Conservation (phyloP, 2,329 filamentous ascomycete genomes). For the Trichoderma breve region DNA sequence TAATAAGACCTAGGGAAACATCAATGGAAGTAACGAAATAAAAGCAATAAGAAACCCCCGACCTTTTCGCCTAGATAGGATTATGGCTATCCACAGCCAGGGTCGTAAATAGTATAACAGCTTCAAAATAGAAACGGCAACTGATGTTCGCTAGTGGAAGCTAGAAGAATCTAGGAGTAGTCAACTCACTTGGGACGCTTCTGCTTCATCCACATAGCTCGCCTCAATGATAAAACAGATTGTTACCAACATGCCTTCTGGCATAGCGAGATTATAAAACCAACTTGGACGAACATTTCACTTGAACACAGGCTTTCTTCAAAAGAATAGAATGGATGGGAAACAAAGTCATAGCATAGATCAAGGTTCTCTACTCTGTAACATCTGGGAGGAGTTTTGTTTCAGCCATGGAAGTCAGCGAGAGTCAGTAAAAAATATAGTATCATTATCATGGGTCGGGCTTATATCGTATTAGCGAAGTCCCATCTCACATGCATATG, state of each 20-base stretch:
- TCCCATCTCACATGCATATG: neutral
- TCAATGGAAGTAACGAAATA: too few relatives aligned
- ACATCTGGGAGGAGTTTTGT: neutral
- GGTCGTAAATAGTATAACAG: too few relatives aligned
- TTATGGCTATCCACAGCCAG: too few relatives aligned
- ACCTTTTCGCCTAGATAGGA: too few relatives aligned
- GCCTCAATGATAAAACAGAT: neutral
- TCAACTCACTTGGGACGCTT: too few relatives aligned
- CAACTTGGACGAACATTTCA: neutral
- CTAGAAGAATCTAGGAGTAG: too few relatives aligned
- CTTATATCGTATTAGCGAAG: neutral
- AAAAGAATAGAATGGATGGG: neutral
- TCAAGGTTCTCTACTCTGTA: neutral
- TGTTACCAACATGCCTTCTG: too few relatives aligned
- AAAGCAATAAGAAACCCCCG: too few relatives aligned
- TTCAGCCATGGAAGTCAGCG: neutral
- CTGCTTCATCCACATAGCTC: neutral
- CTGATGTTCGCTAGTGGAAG: too few relatives aligned
- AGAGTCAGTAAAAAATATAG: neutral
- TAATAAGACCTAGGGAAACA: too few relatives aligned
- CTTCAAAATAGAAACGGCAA: too few relatives aligned
- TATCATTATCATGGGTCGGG: neutral
- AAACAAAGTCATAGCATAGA: neutral
- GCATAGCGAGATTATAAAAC: too few relatives aligned
- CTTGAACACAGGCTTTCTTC: neutral